Evolutionary conservation across 129 eudicot species (phyloP).

Genomic region (Glebionis coronaria): DNA sequence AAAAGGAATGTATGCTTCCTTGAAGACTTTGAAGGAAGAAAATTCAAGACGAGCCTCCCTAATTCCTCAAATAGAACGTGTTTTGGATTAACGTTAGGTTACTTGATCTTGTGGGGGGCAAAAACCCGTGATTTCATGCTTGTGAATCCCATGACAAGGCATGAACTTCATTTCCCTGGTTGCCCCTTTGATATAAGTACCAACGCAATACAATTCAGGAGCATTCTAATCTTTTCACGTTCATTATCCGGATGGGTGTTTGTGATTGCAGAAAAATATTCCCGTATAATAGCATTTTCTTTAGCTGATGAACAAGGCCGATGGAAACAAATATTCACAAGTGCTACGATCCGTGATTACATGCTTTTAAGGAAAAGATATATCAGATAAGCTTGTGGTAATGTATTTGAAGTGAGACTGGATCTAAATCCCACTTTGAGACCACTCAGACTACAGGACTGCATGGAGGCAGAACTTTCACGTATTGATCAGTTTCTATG

Average conservation of each 20-base stretch:
- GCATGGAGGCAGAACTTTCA: background rate
- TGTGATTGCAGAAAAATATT: background rate
- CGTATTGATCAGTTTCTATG: conserved; percentile 2
- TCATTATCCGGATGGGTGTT: conserved; percentile 13
- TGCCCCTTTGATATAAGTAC: background rate
- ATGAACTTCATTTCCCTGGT: conserved; percentile 24
- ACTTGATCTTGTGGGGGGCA: conserved; percentile 10
- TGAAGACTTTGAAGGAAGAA: conserved; percentile 18
- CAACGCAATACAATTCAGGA: background rate
- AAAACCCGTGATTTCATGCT: conserved; percentile 1
- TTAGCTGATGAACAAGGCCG: conserved; percentile 6
- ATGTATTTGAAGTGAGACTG: background rate
- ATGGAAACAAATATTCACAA: background rate
- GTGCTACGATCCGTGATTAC: background rate
- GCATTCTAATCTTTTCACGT: conserved; percentile 13
- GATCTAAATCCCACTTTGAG: background rate
- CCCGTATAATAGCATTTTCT: background rate
- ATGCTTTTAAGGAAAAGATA: background rate
- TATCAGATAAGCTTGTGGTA: background rate
- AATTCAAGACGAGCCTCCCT: conserved; percentile 4
- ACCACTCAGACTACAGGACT: background rate
- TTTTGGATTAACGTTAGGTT: conserved; percentile 28
- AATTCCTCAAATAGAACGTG: background rate
- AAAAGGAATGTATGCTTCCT: background rate
- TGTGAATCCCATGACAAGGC: conserved; percentile 31